Base-by-base conservation (phyloP, 2,329 filamentous ascomycete species). In the Cladosporium sp. region DNA sequence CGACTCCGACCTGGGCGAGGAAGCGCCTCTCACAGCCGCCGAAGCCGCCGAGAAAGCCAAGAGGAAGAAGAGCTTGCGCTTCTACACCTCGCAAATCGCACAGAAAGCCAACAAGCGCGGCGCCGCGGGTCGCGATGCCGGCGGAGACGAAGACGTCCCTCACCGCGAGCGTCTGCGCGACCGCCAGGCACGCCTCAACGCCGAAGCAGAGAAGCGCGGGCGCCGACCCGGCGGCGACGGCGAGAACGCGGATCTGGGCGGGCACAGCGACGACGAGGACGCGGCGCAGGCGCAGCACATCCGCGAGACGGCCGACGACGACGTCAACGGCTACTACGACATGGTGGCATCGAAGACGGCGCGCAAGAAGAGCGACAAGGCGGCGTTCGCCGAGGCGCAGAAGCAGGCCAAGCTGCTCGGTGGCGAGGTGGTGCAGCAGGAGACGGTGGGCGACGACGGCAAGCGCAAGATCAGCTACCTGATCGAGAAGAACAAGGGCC, bases 401-500 rank as follows among this genome's bases (percentile, higher is more conserved):
- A 82, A 81, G 0, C 76, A 82, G 59, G 86, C 86, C 0, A 82
- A 83, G n/a, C 77, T 81, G 58, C 79, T 84, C 70, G 85, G 85
- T 25, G 86, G 82, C 21, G 85, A 84, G 65, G 89, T 90, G 1
- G 83, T 90, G 1, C 85, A 89, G 71, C 83, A 87, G 67, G 89
- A 91, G 74, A 84, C 86, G 72, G 78, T 96, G 51, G 92, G 91
- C 49, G 83, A 88, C 65, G 93, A 97, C 73, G 94, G 93, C 67
- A 96, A 97, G 82, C 85, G 96, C 67, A 92, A 92, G 79, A 96
- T 99, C 77, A 91, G 88, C 21, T 98, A 97, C 80, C 87, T 89
- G 71, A 99, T 99, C 75, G 88, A 93, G 81, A 97, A 98, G 87
- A 99, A 99, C 81, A 97, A 97, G 85, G 95, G 95, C 34, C 82